Evolutionary conservation across 2,329 filamentous ascomycete species (phyloP).

Genomic region (Diaporthe vexans): DNA sequence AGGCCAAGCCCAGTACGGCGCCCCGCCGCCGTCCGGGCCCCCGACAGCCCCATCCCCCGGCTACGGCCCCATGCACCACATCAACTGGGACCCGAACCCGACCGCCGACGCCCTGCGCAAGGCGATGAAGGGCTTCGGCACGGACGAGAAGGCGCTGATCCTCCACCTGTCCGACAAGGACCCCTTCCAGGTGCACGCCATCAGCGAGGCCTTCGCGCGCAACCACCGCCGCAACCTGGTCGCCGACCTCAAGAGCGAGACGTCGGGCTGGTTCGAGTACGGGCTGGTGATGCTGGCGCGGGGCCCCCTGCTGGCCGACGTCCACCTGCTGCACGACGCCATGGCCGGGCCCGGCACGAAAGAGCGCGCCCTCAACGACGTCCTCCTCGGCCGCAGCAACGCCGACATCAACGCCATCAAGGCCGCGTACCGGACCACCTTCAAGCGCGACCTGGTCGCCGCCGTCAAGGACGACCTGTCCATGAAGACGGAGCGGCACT

Average conservation of each 20-base stretch:
- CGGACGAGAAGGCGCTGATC: conserved; percentile 85
- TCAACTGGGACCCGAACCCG: conserved; percentile 75
- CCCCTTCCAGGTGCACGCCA: conserved; percentile 79
- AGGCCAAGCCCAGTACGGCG: conserved; percentile 44
- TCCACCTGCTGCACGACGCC: conserved; percentile 76
- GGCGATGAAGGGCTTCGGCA: conserved; percentile 94
- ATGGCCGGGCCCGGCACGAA: conserved; percentile 89
- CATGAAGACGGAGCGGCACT: conserved; percentile 88
- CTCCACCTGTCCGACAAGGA: conserved; percentile 78
- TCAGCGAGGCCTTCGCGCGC: conserved; percentile 77
- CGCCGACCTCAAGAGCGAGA: conserved; percentile 83
- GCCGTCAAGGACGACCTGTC: conserved; percentile 85
- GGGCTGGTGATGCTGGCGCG: conserved; percentile 81
- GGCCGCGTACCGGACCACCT: conserved; percentile 77
- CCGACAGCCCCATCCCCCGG: conserved; percentile 78
- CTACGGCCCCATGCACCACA: conserved; percentile 79
- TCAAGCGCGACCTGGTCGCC: conserved; percentile 75
- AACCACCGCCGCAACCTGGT: conserved; percentile 77
- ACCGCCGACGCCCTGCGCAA: conserved; percentile 80
- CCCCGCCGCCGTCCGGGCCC: conserved; percentile 40
- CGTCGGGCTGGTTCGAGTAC: conserved; percentile 79
- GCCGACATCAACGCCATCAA: conserved; percentile 93
- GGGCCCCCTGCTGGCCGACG: conserved; percentile 85
- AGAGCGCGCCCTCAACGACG: conserved; percentile 86
- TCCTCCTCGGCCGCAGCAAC: conserved; percentile 86